phyloP scores from a whole-genome alignment of 2,329 filamentous ascomycete genomes.

The Penicillium sp. region DNA sequence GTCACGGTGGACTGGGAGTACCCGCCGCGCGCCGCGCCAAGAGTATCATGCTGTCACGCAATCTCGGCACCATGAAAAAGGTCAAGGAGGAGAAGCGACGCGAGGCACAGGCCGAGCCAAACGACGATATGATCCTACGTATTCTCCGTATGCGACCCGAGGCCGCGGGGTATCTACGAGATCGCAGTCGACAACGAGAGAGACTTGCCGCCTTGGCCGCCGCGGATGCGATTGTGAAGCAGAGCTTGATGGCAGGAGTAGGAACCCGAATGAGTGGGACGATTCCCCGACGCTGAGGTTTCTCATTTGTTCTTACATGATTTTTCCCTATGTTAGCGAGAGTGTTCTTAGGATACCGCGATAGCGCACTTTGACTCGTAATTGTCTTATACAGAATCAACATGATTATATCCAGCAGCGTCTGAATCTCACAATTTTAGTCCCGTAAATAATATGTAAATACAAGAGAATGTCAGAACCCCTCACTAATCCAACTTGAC shows the following conservation, averaged over 20 bases:
- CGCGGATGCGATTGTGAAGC: conserved; percentile 90
- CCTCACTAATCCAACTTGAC: no score
- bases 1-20: conserved; percentile 56
- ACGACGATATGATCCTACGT: conserved; percentile 95
- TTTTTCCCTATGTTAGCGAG: not conserved
- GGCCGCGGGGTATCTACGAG: conserved; percentile 82
- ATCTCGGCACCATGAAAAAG: conserved; percentile 93
- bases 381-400: not conserved
- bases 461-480: no score
- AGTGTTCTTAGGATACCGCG: conserved; percentile 7
- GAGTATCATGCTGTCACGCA: conserved; percentile 91
- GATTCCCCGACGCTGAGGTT: conserved; percentile 33
- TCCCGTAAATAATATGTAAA: no score
- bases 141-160: conserved; percentile 95
- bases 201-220: conserved; percentile 86
- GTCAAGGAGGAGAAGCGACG: conserved; percentile 95
- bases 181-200: conserved; percentile 92
- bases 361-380: conserved; percentile 1
- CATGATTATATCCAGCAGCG: not conserved
- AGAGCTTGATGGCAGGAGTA: conserved; percentile 73
- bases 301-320: conserved; percentile 10
- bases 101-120: conserved; percentile 93
- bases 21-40: conserved; percentile 57
- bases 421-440: no score
- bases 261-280: conserved; percentile 58